Base-by-base conservation (phyloP, 2,329 filamentous ascomycete species). In the Aphanoascus verrucosus region DNA sequence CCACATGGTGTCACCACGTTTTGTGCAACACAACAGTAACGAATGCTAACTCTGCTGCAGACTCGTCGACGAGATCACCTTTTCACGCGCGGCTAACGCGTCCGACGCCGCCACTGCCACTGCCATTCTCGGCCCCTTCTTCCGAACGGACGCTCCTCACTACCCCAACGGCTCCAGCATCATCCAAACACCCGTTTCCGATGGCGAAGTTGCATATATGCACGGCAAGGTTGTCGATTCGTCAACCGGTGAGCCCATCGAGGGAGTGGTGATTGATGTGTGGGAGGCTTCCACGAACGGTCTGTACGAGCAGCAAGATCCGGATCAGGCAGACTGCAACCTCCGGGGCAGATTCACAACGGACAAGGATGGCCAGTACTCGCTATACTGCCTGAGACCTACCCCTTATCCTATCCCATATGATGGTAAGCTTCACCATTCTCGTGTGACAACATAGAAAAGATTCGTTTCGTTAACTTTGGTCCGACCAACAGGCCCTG, bases 111-210 rank as follows among this genome's bases (percentile, higher is more conserved):
- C 82, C 9, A 93, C 87, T 4, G 80, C 86, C 1, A 86, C 85
- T 3, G 82, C 88, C 40, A 88, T 94, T 59, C 78, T 94, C 0
- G 88, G 88, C 0, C 88, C 88, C 1, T 94, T 94, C 72, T 94
- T 86, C 80, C 79, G 86, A 5, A 77, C 81, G 42, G 78, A 89
- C 60, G 81, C 87, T 0, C 87, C 88, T 4, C 71, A 78, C 55
- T 78, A 83, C 45, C 70, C 80, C n/a, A 85, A 85, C 63, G 88
- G 85, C 48, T 78, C 76, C 44, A 82, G 74, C 61, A 87, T 93
- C 57, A 70, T 76, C 57, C 74, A 72, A 57, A 77, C 78, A 5
- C 65, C 64, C 28, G 69, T 74, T 3, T 62, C 72, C 2, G 70
- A 75, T 54, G 78, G 74, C 23, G 70, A 85, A 57, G 70, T 82